Conservation (phyloP, 129 eudicot species). For the Lactuca sativa region DNA sequence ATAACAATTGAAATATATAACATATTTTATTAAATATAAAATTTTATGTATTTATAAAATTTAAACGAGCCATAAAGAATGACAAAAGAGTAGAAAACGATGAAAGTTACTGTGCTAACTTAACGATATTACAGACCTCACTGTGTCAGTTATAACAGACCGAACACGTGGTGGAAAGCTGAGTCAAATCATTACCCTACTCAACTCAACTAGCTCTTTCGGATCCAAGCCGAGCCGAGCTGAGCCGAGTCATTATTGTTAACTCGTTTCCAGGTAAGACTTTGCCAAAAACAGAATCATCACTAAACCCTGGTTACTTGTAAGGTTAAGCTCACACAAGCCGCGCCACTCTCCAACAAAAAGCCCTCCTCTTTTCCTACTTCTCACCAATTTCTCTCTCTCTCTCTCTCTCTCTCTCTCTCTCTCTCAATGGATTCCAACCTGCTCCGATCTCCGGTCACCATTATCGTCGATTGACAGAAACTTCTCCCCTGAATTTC, state of each 20-base stretch:
- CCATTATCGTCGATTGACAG: slow-evolving; percentile 1
- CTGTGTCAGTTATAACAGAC: slow-evolving; percentile 8
- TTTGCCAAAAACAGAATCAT: slow-evolving; percentile 22
- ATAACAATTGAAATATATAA: too few relatives aligned
- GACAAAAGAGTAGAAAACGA: not conserved
- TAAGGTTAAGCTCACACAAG: slow-evolving; percentile 31
- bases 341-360: slow-evolving; percentile 26
- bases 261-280: slow-evolving; percentile 25
- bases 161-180: not conserved
- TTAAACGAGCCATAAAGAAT: too few relatives aligned
- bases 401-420: slow-evolving; percentile 16
- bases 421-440: slow-evolving; percentile 25
- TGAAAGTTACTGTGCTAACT: not conserved
- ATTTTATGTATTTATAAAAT: too few relatives aligned
- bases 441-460: slow-evolving; percentile 25
- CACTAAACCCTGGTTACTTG: slow-evolving; percentile 36
- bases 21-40: too few relatives aligned
- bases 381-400: slow-evolving; percentile 19
- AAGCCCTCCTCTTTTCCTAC: slow-evolving; percentile 16
- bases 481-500: not conserved
- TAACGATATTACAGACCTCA: too few relatives aligned
- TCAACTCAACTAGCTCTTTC: not conserved
- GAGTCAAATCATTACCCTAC: slow-evolving; percentile 9
- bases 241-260: not conserved
- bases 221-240: slow-evolving; percentile 13